phyloP scores from a whole-genome alignment of 2,329 filamentous ascomycete genomes.

The Clonostachys solani region DNA sequence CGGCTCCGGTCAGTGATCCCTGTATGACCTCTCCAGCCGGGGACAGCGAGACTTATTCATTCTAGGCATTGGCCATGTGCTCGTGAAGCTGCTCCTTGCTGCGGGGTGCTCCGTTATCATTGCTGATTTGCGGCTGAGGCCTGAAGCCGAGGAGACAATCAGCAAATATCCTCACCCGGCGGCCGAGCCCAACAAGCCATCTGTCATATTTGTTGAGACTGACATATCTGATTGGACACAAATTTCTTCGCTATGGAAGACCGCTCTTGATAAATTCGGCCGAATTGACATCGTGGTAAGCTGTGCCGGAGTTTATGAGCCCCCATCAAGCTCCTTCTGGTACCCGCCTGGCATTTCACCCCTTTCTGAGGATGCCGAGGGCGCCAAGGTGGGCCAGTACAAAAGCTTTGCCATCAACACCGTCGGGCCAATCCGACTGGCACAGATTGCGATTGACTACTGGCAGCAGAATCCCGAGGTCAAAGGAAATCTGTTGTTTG shows the following conservation, averaged over 20 bases:
- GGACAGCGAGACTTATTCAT: background rate
- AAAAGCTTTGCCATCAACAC: conserved; percentile 17
- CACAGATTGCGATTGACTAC: conserved; percentile 18
- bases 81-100: conserved; percentile 11
- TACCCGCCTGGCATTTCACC: conserved; percentile 13
- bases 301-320: conserved; percentile 48
- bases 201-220: conserved; percentile 13
- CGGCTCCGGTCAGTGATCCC: conserved; percentile 2
- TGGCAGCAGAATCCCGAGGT: conserved; percentile 16
- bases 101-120: conserved; percentile 16
- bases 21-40: background rate
- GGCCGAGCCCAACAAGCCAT: background rate
- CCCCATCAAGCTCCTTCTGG: conserved; percentile 17
- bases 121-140: conserved; percentile 13
- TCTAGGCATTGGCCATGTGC: conserved; percentile 14
- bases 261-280: conserved; percentile 40
- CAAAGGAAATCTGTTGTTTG: conserved; percentile 14
- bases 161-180: background rate
- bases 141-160: conserved; percentile 10
- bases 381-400: conserved; percentile 13
- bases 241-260: conserved; percentile 14
- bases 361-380: conserved; percentile 8
- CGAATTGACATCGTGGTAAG: conserved; percentile 58
- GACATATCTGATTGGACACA: conserved; percentile 16
- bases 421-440: conserved; percentile 15